phyloP scores from a whole-genome alignment of 768 basidiomycete species.

The Boletellus ananas region DNA sequence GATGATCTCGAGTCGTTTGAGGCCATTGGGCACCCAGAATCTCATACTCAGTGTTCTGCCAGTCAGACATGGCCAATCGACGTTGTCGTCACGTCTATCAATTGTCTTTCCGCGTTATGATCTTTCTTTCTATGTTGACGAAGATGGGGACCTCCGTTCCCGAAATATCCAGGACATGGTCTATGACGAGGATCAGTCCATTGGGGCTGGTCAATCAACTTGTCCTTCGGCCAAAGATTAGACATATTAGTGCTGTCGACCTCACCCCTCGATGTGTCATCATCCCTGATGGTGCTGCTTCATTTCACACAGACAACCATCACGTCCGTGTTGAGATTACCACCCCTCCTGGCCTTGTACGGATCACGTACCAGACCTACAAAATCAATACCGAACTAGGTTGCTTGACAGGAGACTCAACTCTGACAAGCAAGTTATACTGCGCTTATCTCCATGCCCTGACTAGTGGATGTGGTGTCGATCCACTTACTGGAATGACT shows the following conservation, averaged over 20 bases:
- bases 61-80: not conserved
- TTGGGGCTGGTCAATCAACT: slow-evolving; percentile 36
- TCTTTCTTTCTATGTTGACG: slow-evolving; percentile 37
- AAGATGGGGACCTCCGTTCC: slow-evolving; percentile 30
- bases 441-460: slow-evolving; percentile 40
- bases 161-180: slow-evolving; percentile 36
- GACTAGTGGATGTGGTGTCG: slow-evolving; percentile 36
- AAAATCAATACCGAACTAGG: slow-evolving; percentile 22
- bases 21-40: not conserved
- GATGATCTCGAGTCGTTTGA: too few species aligned
- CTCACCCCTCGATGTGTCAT: slow-evolving; percentile 5
- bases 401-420: slow-evolving; percentile 20
- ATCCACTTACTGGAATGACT: slow-evolving; percentile 40
- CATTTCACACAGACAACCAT: not conserved
- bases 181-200: slow-evolving; percentile 35
- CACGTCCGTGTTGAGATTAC: slow-evolving; percentile 6
- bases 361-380: not conserved
- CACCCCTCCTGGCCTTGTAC: not conserved
- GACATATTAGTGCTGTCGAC: too few species aligned
- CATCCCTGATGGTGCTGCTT: slow-evolving; percentile 9
- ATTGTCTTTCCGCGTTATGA: slow-evolving; percentile 35
- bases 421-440: slow-evolving; percentile 27
- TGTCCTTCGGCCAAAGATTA: slow-evolving; percentile 23
- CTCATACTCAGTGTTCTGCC: too few species aligned
- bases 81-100: not conserved